Percentiles rank a stretch among this genome's conserved stretches.
Evolutionary conservation across 2,329 filamentous ascomycete genomes (phyloP).

Genomic region (Apiospora rasikravindrae): DNA sequence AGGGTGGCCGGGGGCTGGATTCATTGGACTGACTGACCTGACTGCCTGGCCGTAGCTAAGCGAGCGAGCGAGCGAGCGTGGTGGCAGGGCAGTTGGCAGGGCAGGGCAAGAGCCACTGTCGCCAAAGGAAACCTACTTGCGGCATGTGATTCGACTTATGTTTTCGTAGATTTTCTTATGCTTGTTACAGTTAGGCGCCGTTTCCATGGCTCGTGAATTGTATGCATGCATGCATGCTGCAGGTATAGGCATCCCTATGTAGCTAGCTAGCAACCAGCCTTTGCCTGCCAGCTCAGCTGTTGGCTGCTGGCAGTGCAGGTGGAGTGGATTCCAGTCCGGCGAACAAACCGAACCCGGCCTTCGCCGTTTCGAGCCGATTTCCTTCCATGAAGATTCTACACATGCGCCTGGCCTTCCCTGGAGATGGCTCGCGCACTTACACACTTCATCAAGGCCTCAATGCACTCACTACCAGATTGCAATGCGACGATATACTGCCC

Average conservation of each 20-base stretch:
- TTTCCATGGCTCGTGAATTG: not conserved
- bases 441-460: constrained; percentile 2
- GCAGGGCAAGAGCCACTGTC: not conserved
- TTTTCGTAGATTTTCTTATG: not conserved
- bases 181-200: constrained; percentile 1
- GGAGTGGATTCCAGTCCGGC: not conserved
- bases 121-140: not conserved
- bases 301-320: not conserved
- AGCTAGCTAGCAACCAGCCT: not conserved
- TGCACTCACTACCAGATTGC: constrained; percentile 8
- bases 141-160: not conserved
- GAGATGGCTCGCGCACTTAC: not conserved
- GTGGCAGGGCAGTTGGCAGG: not conserved
- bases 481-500: constrained; percentile 7
- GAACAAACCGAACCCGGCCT: not conserved
- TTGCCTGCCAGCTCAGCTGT: not conserved
- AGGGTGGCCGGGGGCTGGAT: not conserved
- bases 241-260: no score
- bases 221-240: not conserved
- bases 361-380: not conserved
- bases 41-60: not conserved
- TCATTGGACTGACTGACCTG: not conserved
- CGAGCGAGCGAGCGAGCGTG: not conserved
- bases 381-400: not conserved
- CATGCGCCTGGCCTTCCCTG: no score